These are phyloP conservation scores for Galium porrigens DNA, from an alignment of 305 asterid species.

Conservation along the genomic window DNA sequence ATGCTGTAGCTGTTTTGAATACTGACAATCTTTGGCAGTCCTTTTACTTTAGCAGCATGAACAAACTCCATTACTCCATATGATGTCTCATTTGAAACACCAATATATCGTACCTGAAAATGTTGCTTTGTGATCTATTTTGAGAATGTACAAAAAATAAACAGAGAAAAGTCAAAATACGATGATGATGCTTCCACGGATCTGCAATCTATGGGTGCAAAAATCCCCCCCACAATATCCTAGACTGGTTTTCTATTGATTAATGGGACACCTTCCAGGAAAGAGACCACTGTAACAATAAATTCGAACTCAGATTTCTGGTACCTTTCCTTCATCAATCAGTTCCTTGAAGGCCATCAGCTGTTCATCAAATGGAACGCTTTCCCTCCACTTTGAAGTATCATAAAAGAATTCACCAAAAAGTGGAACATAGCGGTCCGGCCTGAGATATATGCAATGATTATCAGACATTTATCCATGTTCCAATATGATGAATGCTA, in stretches of 20 bases:
- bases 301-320: neutral
- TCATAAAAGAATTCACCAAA: constrained; percentile 65
- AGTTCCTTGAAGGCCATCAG: constrained; percentile 67
- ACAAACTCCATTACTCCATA: constrained; percentile 90
- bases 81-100: constrained; percentile 89
- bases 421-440: constrained; percentile 73
- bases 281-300: neutral
- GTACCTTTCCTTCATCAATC: constrained; percentile 78
- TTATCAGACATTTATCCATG: too few relatives aligned
- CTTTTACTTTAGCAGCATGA: constrained; percentile 72
- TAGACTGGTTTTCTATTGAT: neutral
- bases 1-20: constrained; percentile 76
- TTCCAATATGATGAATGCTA: too few relatives aligned
- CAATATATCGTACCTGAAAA: constrained; percentile 74
- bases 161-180: constrained; percentile 1
- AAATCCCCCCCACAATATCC: neutral
- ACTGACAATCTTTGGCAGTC: constrained; percentile 83
- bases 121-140: constrained; percentile 9
- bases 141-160: neutral
- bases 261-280: neutral
- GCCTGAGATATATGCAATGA: constrained; percentile 40
- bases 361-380: constrained; percentile 66
- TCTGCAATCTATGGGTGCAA: neutral
- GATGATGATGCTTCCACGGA: neutral
- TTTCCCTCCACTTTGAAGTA: constrained; percentile 68